Evolutionary conservation across 139 green algal genomes (phyloP).

Genomic region (Pleodorina starrii): DNA sequence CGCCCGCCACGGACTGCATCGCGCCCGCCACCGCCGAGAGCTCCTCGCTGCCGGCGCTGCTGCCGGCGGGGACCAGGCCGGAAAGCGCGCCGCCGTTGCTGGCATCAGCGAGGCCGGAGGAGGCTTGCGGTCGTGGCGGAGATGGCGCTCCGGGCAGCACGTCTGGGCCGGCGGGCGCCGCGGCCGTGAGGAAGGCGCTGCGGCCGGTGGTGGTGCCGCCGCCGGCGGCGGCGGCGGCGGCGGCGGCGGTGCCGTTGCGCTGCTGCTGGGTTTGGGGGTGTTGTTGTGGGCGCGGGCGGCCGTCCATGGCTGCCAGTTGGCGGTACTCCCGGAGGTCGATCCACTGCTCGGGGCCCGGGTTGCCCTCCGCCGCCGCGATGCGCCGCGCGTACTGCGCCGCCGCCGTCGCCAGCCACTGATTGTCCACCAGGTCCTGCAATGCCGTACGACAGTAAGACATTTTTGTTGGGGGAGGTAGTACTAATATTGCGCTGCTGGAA

Average conservation of each 20-base stretch:
- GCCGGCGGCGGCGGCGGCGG: neutral
- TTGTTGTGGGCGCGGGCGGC: neutral
- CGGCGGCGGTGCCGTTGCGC: neutral
- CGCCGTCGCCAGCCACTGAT: conserved; percentile 28
- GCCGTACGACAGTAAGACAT: too few relatives aligned
- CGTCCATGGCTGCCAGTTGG: neutral
- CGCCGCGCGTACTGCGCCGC: conserved; percentile 23
- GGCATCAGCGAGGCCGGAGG: neutral
- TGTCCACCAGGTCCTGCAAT: conserved; percentile 41
- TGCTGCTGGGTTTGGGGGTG: neutral
- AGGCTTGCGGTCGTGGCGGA: neutral
- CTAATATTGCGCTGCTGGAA: too few relatives aligned
- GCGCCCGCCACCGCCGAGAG: neutral
- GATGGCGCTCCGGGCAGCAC: too few relatives aligned
- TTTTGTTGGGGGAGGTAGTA: too few relatives aligned
- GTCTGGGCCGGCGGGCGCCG: neutral
- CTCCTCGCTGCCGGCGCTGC: neutral
- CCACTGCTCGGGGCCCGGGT: neutral
- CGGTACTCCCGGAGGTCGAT: conserved; percentile 31
- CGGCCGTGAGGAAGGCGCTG: neutral
- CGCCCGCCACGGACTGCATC: conserved; percentile 11
- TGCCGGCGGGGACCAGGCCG: neutral
- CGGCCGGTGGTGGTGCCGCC: too few relatives aligned
- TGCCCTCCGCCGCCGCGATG: neutral
- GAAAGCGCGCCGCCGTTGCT: too few relatives aligned